Base-by-base conservation (phyloP, 148 eudicot genomes). In the Hydrangea macrophylla region DNA sequence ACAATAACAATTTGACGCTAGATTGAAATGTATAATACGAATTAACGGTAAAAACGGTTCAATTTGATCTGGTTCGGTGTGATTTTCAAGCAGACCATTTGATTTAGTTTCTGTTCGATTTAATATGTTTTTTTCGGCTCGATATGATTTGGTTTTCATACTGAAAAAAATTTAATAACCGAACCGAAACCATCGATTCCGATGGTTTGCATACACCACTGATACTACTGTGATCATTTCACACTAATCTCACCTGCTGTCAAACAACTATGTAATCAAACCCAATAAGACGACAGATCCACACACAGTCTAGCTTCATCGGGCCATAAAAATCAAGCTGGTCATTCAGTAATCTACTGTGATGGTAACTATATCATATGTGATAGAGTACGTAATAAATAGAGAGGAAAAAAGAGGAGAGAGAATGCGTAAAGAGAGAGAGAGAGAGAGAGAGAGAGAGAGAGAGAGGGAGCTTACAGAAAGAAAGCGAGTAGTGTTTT, bases 401-500 rank as follows among this genome's bases (percentile, higher is more conserved):
- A 44, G 28, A 12, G n/a, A 58, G 32, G 23, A 18, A 28, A 32
- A 35, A 50, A 67, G 33, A 55, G 39, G 35, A 10, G 27, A 8
- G 30, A 25, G 48, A 8, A 5, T 33, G 23, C 32, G 36, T 67
- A 55, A 25, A 24, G 61, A 55, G 3, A 22, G 59, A 66, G 58
- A 33, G 60, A 67, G 70, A 25, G 33, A 54, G 42, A 20, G 67
- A 36, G 55, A 9, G 37, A 31, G 42, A 70, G 45, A 33, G 54
- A 71, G 3, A 22, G 59, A 66, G 58, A 33, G 60, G 55, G 70
- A 25, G 33, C n/a, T n/a, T n/a, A 54, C 58, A 20, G 67, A 36
- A 48, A 9, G 37, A 31, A 24, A 70, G 45, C 23, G 54, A 71
- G 39, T 26, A 12, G 44, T n/a, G 35, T 18, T 9, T 27, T 7